Evolutionary conservation across 805 yeast species (phyloP).

Genomic region (Lipomyces starkeyi): DNA sequence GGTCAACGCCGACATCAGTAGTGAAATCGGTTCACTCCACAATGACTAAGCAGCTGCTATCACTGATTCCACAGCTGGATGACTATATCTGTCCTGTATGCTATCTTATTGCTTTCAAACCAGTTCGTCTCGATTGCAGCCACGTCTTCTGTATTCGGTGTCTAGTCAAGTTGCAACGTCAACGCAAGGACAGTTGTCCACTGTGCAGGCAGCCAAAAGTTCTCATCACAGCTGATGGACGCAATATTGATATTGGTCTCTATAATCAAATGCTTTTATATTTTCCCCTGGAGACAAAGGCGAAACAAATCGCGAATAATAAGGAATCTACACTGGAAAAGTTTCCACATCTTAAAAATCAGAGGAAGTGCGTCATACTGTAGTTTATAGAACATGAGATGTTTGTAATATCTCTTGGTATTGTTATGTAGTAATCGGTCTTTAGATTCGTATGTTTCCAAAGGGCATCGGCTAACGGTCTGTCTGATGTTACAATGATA

Average conservation of each 20-base stretch:
- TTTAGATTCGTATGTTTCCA: no score
- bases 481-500: no score
- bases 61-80: slow-evolving; percentile 61
- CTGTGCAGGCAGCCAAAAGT: slow-evolving; percentile 59
- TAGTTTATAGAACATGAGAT: no score
- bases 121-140: slow-evolving; percentile 65
- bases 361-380: no score
- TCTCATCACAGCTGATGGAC: slow-evolving; percentile 62
- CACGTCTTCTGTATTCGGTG: slow-evolving; percentile 78
- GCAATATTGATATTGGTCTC: slow-evolving; percentile 61
- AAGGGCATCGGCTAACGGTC: no score
- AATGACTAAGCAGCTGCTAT: slow-evolving; percentile 59
- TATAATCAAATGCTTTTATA: slow-evolving; percentile 60
- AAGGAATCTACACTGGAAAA: slow-evolving; percentile 27
- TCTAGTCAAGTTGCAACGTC: slow-evolving; percentile 67
- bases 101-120: slow-evolving; percentile 71
- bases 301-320: slow-evolving; percentile 62
- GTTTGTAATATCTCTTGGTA: no score
- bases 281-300: slow-evolving; percentile 71
- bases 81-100: slow-evolving; percentile 80
- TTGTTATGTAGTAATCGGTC: no score
- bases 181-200: slow-evolving; percentile 66
- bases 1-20: slow-evolving; percentile 43
- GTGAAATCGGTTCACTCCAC: slow-evolving; percentile 58
- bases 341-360: no score